Conservation (phyloP, 345 rosid genomes). For the Rhodamnia argentea region DNA sequence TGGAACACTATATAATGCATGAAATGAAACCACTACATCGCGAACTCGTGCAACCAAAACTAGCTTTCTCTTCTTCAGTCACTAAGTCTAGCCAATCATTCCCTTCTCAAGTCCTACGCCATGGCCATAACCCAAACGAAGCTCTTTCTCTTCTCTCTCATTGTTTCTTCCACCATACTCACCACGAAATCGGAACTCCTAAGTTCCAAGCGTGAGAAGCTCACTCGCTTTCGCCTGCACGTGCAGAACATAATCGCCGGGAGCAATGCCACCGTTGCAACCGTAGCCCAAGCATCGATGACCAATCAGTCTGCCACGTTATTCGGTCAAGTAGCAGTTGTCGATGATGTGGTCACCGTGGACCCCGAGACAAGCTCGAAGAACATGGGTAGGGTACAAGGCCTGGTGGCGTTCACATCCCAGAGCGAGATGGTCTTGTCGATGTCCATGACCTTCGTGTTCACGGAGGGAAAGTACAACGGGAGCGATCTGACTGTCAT, state of each 20-base stretch:
- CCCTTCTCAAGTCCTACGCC: background rate
- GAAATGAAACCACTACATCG: background rate
- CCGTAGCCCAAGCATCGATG: background rate
- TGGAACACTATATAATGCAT: background rate
- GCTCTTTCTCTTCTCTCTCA: background rate
- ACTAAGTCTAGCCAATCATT: background rate
- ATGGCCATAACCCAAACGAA: background rate
- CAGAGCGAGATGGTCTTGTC: background rate
- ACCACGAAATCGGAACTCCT: background rate
- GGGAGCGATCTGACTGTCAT: background rate
- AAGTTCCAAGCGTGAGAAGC: constrained; percentile 6
- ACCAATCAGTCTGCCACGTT: background rate
- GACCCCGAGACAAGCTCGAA: background rate
- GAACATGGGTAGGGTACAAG: constrained; percentile 2
- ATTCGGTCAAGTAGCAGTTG: background rate
- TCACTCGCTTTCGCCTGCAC: constrained; percentile 10
- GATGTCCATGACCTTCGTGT: constrained; percentile 8
- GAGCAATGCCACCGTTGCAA: background rate
- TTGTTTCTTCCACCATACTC: background rate
- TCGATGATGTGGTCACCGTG: constrained; percentile 3
- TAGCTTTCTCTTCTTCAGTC: background rate
- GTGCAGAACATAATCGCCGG: constrained; percentile 6
- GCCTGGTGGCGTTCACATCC: background rate
- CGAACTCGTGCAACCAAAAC: background rate
- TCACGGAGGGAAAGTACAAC: background rate